phyloP scores from a whole-genome alignment of 345 rosid genomes.

The Passiflora organensis region DNA sequence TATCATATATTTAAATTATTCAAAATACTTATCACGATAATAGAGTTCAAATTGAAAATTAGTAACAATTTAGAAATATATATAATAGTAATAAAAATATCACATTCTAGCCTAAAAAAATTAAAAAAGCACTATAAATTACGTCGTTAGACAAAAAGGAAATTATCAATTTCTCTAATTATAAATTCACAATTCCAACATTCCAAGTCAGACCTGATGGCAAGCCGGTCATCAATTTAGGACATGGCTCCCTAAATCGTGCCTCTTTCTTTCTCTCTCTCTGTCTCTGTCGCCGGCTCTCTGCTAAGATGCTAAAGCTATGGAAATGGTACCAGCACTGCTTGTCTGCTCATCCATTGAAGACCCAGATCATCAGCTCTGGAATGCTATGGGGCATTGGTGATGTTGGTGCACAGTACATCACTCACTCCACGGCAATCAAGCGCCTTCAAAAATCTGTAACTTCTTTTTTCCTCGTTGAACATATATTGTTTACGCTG shows the following conservation, averaged over 20 bases:
- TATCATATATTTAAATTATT: too few relatives aligned
- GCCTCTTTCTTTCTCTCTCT: neutral
- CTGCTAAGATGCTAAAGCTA: slow-evolving; percentile 42
- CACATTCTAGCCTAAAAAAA: too few relatives aligned
- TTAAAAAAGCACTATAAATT: too few relatives aligned
- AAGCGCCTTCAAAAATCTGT: slow-evolving; percentile 39
- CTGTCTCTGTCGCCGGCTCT: neutral
- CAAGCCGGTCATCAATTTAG: slow-evolving; percentile 13
- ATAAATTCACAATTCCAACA: too few relatives aligned
- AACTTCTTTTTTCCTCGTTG: slow-evolving; percentile 5
- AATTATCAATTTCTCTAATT: too few relatives aligned
- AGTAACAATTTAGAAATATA: too few relatives aligned
- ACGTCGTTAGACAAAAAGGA: too few relatives aligned
- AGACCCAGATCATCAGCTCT: slow-evolving; percentile 86
- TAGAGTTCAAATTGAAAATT: too few relatives aligned
- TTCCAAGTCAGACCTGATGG: slow-evolving; percentile 5
- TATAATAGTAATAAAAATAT: too few relatives aligned
- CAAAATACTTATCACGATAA: too few relatives aligned
- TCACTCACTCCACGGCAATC: slow-evolving; percentile 68
- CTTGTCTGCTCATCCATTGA: slow-evolving; percentile 59
- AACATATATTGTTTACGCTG: neutral
- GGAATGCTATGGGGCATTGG: slow-evolving; percentile 87
- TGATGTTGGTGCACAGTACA: slow-evolving; percentile 80
- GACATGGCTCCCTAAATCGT: slow-evolving; percentile 17
- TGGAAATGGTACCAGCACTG: slow-evolving; percentile 92